A percentile compares a stretch with the other conserved stretches of the same genome.
Evolutionary conservation across 805 yeast genomes (phyloP).

Genomic region (Monosporozyma servazzii): DNA sequence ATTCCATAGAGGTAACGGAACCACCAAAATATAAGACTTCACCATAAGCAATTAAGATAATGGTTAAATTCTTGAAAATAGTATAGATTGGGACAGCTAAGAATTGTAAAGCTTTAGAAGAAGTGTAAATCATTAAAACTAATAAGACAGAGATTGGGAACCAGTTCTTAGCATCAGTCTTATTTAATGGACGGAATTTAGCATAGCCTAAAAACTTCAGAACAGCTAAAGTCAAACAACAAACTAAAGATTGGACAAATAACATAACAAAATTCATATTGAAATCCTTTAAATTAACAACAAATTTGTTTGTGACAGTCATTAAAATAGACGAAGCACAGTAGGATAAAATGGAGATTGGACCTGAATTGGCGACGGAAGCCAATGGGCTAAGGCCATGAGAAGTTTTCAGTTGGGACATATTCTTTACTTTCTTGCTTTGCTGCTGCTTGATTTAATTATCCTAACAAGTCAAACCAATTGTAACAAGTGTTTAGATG

Average conservation of each 20-base stretch:
- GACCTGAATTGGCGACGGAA: constrained; percentile 37
- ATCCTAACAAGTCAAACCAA: background rate
- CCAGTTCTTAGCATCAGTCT: constrained; percentile 90
- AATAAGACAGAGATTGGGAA: constrained; percentile 84
- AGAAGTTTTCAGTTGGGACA: constrained; percentile 25
- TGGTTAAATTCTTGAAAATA: constrained; percentile 94
- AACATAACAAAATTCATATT: constrained; percentile 81
- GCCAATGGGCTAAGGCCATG: constrained; percentile 8
- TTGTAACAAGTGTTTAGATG: background rate
- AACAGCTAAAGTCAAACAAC: constrained; percentile 62
- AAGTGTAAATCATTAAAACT: constrained; percentile 91
- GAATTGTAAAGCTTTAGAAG: constrained; percentile 87
- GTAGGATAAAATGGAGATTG: constrained; percentile 68
- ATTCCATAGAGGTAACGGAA: constrained; percentile 76
- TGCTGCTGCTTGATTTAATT: background rate
- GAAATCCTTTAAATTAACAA: constrained; percentile 61
- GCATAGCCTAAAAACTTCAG: constrained; percentile 68
- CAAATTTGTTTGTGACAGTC: constrained; percentile 97
- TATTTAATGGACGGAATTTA: constrained; percentile 77
- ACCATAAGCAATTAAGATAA: constrained; percentile 94
- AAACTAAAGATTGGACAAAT: constrained; percentile 82
- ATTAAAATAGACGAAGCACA: constrained; percentile 90
- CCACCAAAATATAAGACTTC: constrained; percentile 98
- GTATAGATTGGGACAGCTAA: constrained; percentile 94
- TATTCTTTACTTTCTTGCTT: constrained; percentile 2